phyloP scores from a whole-genome alignment of 495 filamentous ascomycete genomes.

The Aspergillus baeticus region DNA sequence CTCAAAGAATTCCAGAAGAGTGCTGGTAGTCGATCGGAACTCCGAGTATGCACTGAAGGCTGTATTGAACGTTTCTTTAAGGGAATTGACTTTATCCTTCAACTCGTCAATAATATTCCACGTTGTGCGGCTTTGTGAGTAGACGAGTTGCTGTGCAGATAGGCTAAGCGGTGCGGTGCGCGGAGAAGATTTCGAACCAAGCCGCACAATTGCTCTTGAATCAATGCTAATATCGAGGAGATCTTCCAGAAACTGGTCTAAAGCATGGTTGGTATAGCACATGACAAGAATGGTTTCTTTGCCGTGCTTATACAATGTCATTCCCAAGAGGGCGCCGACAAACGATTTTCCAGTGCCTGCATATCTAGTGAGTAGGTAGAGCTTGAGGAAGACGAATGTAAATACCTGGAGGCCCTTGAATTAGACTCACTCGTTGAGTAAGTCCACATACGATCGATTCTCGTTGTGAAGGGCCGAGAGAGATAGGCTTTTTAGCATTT shows the following conservation, averaged over 20 bases:
- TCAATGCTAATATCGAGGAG: slow-evolving; percentile 63
- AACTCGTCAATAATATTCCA: slow-evolving; percentile 42
- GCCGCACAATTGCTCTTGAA: slow-evolving; percentile 53
- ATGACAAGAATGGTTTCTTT: slow-evolving; percentile 59
- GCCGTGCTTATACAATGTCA: slow-evolving; percentile 53
- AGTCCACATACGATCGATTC: slow-evolving; percentile 56
- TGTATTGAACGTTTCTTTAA: slow-evolving; percentile 12
- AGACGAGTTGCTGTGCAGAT: slow-evolving; percentile 39
- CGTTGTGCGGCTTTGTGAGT: slow-evolving; percentile 14
- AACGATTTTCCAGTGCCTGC: slow-evolving; percentile 80
- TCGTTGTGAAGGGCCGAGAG: slow-evolving; percentile 59
- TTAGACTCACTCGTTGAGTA: slow-evolving; percentile 54
- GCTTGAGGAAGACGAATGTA: too few species aligned
- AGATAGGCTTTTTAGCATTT: slow-evolving; percentile 27
- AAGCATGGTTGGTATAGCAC: slow-evolving; percentile 68
- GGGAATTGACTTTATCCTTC: slow-evolving; percentile 23
- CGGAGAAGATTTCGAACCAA: slow-evolving; percentile 62
- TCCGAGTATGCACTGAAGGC: slow-evolving; percentile 27
- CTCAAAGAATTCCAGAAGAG: slow-evolving; percentile 61
- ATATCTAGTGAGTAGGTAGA: too few species aligned
- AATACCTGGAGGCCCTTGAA: slow-evolving; percentile 77
- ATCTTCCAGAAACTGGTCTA: slow-evolving; percentile 75
- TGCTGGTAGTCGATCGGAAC: neutral
- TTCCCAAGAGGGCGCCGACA: slow-evolving; percentile 66
- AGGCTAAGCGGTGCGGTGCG: slow-evolving; percentile 49